Evolutionary conservation across 768 basidiomycete species (phyloP), one percentile per base, ranked within the genome.

Genomic region (Lyophyllum decastes): DNA sequence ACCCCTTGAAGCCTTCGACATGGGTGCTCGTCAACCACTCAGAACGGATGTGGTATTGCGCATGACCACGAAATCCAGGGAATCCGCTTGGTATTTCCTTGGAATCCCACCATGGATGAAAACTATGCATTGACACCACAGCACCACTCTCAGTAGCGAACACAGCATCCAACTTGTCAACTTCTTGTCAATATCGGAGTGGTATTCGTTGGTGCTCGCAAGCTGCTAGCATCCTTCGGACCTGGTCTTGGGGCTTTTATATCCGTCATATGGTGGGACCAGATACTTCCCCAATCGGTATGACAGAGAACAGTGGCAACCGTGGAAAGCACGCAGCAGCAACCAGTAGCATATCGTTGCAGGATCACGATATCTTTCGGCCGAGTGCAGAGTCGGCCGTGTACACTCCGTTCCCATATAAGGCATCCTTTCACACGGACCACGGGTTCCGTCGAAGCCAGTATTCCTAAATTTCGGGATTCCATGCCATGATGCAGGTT

Each of bases 371-470:
- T 47, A 51, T 30, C 34, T 49, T 54, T 61, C 61, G 57, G 61
- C 61, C 61, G 61, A 61, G 22, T 17, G 26, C 52, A 38, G 17
- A 50, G 38, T 51, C 55, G 48, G 51, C 60, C 40, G 52, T 55
- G 30, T 52, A 51, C 43, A 43, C 40, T 21, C 17, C 30, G n/a
- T 61, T 55, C 25, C 57, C 45, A 45, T 49, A 34, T 16, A 40
- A 22, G 47, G 60, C 54, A 45, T 33, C 19, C 4, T 8, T 26
- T 47, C 52, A 19, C 40, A 59, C 6, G 1, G n/a, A n/a, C 12
- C 27, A 51, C 27, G 25, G 22, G 51, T 21, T 26, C 40, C 25
- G 51, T 43, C 41, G 38, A 52, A 25, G 49, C 35, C 25, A 30
- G 35, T 10, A 8, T 38, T 30, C 21, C 19, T 47, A 24, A 45